Evolutionary conservation across 495 filamentous ascomycete genomes (phyloP), one percentile per base, ranked within the genome.

Genomic region (Penicillium canescens): DNA sequence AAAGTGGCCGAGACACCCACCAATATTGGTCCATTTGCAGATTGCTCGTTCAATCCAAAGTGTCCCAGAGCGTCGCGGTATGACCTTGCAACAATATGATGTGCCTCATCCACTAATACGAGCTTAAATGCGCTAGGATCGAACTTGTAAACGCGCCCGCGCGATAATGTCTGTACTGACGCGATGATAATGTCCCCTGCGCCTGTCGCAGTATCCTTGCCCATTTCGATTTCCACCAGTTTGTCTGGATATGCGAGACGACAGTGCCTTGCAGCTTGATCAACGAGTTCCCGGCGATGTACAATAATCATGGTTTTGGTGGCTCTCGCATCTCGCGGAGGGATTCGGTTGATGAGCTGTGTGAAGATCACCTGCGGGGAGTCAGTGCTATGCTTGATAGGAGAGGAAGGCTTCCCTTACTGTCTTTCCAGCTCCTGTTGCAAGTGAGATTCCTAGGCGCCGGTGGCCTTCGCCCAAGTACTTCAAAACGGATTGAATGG

Each of bases 1-100:
- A 98, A 85, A 0, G 94, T 99, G 5, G 94, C 94, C 18, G 91
- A 96, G 7, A 99, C 92, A 4, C 94, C 94, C 10, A 99, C 87
- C 6, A 98, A 75, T 13, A 85, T 78, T 13, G 91, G 91, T 4
- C 83, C 82, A 37, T 78, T 59, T 0, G 73, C 26, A 4, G 65
- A 57, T 63, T 71, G 79, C 39, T 80, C 65, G 34, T 78, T 66
- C 37, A 97, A 78, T 0, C 86, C 82, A 66, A 98, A 91, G 69
- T 99, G 81, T 2, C 77, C 71, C 50, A 99, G 69, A 2, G 82
- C 79, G 26, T 74, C 78, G 54, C 93, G 74, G 63, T 97, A 99
- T 33, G 82, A 80, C 7, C 81, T 75, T 5, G 93, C 88, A 31
- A 96, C 92, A 44, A 98, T 96, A 70, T 98, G 94, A 71, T 99